phyloP scores from a whole-genome alignment of 176 grass and related monocot species.

The Oryza rufipogon region DNA sequence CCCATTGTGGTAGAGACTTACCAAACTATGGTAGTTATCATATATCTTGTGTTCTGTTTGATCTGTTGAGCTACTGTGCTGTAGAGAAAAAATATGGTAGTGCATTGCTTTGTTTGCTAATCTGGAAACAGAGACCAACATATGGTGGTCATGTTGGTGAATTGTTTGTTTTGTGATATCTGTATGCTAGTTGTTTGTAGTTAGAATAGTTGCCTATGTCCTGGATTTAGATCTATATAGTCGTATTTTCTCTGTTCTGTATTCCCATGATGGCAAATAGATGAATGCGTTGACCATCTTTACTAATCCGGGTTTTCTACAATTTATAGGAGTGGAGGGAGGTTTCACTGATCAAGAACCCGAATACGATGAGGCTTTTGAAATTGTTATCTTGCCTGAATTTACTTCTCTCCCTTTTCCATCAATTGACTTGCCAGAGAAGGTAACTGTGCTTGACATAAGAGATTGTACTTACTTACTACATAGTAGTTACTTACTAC shows the following conservation, averaged over 20 bases:
- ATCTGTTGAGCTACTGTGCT: neutral
- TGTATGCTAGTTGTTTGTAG: neutral
- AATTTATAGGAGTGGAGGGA: slow-evolving; percentile 81
- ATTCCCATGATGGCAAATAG: slow-evolving; percentile 3
- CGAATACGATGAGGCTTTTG: slow-evolving; percentile 73
- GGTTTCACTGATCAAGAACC: slow-evolving; percentile 89
- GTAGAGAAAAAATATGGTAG: neutral
- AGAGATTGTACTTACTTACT: slow-evolving; percentile 10
- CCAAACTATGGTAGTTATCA: neutral
- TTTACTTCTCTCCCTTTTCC: slow-evolving; percentile 85
- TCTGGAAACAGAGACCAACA: neutral
- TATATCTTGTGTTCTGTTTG: neutral
- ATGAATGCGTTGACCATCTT: neutral
- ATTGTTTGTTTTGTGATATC: neutral
- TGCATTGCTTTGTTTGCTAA: neutral
- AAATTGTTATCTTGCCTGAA: slow-evolving; percentile 88
- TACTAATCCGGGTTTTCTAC: slow-evolving; percentile 4
- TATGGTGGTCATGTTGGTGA: neutral
- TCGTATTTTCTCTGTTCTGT: neutral
- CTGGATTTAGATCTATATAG: slow-evolving; percentile 6
- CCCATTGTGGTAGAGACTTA: neutral
- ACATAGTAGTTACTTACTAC: slow-evolving; percentile 26
- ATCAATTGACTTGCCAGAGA: slow-evolving; percentile 94
- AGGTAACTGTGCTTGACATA: slow-evolving; percentile 53
- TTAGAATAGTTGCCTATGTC: neutral